These are phyloP conservation scores for Isoetes engelmannii DNA, from an alignment of 83 land plant species.

Conservation along the genomic window DNA sequence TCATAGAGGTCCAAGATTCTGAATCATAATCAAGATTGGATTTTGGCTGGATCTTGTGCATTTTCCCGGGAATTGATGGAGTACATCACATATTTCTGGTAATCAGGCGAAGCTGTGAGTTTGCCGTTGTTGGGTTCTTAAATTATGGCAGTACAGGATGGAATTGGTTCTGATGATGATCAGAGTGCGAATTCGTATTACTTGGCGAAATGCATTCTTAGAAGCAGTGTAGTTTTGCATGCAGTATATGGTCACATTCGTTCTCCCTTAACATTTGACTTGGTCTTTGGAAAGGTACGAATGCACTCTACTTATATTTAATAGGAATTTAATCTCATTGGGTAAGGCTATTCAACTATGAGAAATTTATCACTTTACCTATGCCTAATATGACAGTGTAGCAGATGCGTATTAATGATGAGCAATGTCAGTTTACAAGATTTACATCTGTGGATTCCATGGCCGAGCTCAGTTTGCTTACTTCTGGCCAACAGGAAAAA, in stretches of 20 bases:
- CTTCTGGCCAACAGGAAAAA: no score
- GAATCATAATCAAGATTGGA: no score
- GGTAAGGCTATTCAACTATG: not conserved
- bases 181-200: slow-evolving; percentile 28
- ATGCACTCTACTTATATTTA: no score
- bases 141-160: slow-evolving; percentile 38
- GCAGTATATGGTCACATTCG: slow-evolving; percentile 78
- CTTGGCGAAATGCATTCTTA: slow-evolving; percentile 73
- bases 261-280: slow-evolving; percentile 57
- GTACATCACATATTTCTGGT: no score
- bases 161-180: slow-evolving; percentile 19
- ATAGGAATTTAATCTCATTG: no score
- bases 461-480: not conserved
- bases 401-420: not conserved
- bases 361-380: not conserved
- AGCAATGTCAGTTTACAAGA: not conserved
- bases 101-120: no score
- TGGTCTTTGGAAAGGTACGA: slow-evolving; percentile 84
- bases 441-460: not conserved
- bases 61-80: no score
- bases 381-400: not conserved
- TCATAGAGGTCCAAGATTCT: no score
- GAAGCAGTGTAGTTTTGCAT: slow-evolving; percentile 76
- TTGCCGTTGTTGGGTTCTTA: not conserved
- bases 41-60: no score